Percentiles rank a stretch among this genome's conserved stretches.
Conservation (phyloP, 2,329 filamentous ascomycete species). For the Colletotrichum tamarilloi region DNA sequence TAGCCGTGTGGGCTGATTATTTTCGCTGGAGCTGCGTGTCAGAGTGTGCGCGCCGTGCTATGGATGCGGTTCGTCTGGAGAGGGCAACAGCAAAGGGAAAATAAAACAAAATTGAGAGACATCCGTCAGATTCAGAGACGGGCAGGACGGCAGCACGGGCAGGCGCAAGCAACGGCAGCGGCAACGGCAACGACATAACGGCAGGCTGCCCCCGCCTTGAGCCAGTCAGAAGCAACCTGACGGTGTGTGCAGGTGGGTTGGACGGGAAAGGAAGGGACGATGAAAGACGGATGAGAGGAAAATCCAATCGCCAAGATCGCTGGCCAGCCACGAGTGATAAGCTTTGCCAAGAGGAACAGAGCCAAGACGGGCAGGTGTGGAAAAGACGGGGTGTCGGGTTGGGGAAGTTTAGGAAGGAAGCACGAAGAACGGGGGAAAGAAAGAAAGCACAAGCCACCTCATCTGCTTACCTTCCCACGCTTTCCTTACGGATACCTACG, state of each 20-base stretch:
- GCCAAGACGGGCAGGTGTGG: conserved; percentile 38
- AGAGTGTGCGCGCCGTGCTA: not conserved
- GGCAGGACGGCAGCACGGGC: not conserved
- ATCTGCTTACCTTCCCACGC: too few relatives aligned
- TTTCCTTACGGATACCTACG: too few relatives aligned
- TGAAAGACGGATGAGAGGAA: conserved; percentile 4
- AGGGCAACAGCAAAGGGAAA: not conserved
- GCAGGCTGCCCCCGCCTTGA: not conserved
- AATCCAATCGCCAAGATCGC: conserved; percentile 25
- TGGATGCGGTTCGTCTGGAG: conserved; percentile 21
- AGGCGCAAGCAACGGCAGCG: not conserved
- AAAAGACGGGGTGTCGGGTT: conserved; percentile 31
- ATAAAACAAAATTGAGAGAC: not conserved
- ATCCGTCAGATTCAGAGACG: not conserved
- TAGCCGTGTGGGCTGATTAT: conserved; percentile 1
- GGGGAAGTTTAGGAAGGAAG: conserved; percentile 10
- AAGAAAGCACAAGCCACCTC: conserved; percentile 1
- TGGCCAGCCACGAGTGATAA: conserved; percentile 45
- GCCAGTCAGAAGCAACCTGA: conserved; percentile 5
- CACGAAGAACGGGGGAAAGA: not conserved
- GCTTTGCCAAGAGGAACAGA: conserved; percentile 48
- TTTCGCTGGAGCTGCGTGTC: not conserved
- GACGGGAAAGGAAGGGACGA: conserved; percentile 1
- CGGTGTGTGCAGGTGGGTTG: not conserved
- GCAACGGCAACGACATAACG: not conserved